These are phyloP conservation scores for Atalantia buxifolia DNA, from an alignment of 345 rosid species.

Conservation along the genomic window DNA sequence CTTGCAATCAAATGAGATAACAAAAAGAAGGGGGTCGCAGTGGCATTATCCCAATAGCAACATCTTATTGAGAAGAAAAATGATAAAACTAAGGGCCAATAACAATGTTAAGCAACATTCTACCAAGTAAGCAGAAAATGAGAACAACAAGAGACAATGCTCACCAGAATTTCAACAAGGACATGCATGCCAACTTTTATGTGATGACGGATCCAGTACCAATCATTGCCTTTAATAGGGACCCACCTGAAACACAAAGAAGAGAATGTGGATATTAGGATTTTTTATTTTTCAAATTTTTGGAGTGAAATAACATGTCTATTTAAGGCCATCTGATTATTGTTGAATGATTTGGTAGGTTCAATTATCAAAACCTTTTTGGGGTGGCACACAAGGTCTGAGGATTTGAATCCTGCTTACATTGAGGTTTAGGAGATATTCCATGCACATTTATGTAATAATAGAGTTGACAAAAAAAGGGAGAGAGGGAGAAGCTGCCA, in stretches of 20 bases:
- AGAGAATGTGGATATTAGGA: conserved; percentile 2
- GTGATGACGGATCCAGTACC: conserved; percentile 98
- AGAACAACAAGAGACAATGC: conserved; percentile 17
- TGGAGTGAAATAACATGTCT: background rate
- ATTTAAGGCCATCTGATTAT: background rate
- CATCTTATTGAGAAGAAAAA: background rate
- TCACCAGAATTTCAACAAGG: conserved; percentile 88
- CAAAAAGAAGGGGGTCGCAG: background rate
- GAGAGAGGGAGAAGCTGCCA: background rate
- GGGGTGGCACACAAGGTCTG: background rate
- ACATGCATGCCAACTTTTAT: conserved; percentile 93
- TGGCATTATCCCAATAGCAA: background rate
- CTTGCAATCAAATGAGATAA: background rate
- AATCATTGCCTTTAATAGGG: conserved; percentile 85
- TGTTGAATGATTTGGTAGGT: background rate
- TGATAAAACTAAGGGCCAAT: background rate
- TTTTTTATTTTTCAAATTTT: background rate
- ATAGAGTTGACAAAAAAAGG: background rate
- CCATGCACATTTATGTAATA: background rate
- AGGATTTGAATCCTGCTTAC: background rate
- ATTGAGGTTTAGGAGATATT: background rate
- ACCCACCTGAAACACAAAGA: conserved; percentile 70
- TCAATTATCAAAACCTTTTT: background rate
- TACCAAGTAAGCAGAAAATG: background rate
- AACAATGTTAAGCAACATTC: background rate